Base-by-base conservation (phyloP, 805 yeast species). In the Candida xyloterini region DNA sequence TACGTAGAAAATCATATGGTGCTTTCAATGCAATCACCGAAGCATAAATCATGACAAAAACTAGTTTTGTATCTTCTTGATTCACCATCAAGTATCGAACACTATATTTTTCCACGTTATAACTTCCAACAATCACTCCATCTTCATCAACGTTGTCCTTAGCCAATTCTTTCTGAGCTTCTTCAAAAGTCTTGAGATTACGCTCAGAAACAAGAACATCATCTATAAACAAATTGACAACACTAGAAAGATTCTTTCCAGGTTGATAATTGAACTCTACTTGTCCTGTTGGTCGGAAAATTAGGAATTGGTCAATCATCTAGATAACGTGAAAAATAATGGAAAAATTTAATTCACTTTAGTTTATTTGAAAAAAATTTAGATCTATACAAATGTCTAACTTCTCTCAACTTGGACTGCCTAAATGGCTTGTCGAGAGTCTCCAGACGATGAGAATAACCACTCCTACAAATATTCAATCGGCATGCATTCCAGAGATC, bases 341-440 rank as follows among this genome's bases (percentile, higher is more conserved):
- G 5, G 33, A 18, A 27, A 38, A 24, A 21, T 28, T 26, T 13
- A 15, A 16, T 22, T 11, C 5, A 18, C 14, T 9, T 23, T 27
- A 18, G 14, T 30, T 30, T 13, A 30, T 25, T 38, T 8, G n/a
- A 29, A 33, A 26, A 33, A 33, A 25, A 33, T 15, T 7, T 24
- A 27, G 18, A 15, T 30, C 27, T 37, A 10, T 4, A 21, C 8
- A 11, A 10, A 54, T 48, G 55, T 38, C 56, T 8, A 30, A 33
- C 7, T 60, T 60, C 28, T 43, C 52, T 22, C 36, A 69, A 8
- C 54, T 93, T 14, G 98, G 97, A 0, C 76, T 87, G 8, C 76
- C 96, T 20, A 79, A 75, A 59, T 90, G 99, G 96, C 78, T 93
- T 14, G 70, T 71, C 22, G 97, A 91, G 50, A 74, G 96, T 0